A percentile compares a stretch with the other conserved stretches of the same genome.
Conservation (phyloP, 148 eudicot genomes). For the Rhododendron ovatum region DNA sequence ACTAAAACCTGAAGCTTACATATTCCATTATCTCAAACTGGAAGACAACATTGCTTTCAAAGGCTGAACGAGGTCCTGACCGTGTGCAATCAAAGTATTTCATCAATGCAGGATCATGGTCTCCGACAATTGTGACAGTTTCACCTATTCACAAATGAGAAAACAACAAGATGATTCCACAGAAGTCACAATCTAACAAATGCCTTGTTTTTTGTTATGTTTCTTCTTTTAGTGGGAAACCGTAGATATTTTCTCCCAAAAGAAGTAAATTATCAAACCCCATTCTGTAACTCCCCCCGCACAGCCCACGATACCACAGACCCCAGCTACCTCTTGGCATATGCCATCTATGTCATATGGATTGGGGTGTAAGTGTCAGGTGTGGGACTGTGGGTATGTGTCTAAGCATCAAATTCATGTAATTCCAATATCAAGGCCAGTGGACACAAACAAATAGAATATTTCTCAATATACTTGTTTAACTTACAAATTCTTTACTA, state of each 20-base stretch:
- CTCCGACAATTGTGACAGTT: slow-evolving; percentile 90
- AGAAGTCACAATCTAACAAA: not conserved
- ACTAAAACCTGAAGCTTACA: slow-evolving; percentile 44
- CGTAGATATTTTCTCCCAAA: not conserved
- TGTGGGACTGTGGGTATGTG: not conserved
- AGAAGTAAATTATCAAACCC: not conserved
- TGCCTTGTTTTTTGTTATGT: not conserved
- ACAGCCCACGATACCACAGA: not conserved
- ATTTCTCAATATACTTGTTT: not conserved
- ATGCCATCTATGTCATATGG: not conserved
- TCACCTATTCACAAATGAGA: slow-evolving; percentile 52
- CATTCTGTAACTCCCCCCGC: not conserved
- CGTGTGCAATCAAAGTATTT: slow-evolving; percentile 92
- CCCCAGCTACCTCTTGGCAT: not conserved
- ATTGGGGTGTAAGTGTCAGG: not conserved
- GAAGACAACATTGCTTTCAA: slow-evolving; percentile 80
- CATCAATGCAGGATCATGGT: slow-evolving; percentile 79
- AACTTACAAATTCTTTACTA: not conserved
- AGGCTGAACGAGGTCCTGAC: slow-evolving; percentile 97
- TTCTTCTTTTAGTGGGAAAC: not conserved
- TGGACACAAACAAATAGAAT: not conserved
- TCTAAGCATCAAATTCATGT: not conserved
- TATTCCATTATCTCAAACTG: slow-evolving; percentile 99
- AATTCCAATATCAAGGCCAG: not conserved
- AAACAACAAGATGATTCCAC: not conserved